Evolutionary conservation across 108 stramenopile genomes (phyloP).

Genomic region (Cyclotella choctawhatcheeana): DNA sequence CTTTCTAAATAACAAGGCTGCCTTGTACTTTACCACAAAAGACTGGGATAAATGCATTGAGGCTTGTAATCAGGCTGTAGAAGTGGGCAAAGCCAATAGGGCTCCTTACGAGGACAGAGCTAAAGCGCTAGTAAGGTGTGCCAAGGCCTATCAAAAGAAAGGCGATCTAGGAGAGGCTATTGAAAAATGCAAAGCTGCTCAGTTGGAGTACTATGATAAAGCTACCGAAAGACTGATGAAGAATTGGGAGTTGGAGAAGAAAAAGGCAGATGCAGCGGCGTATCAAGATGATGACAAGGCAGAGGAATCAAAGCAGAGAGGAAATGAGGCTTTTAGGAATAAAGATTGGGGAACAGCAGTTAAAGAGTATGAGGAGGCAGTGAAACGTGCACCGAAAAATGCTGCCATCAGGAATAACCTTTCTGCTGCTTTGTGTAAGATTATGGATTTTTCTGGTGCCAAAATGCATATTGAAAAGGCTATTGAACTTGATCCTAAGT

Average conservation of each 20-base stretch:
- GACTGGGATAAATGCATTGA: slow-evolving; percentile 90
- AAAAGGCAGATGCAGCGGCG: slow-evolving; percentile 84
- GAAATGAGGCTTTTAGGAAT: slow-evolving; percentile 93
- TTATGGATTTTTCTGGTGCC: slow-evolving; percentile 97
- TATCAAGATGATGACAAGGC: slow-evolving; percentile 97
- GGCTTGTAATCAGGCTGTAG: slow-evolving; percentile 88
- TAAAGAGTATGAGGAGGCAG: slow-evolving; percentile 93
- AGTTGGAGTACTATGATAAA: slow-evolving; percentile 87
- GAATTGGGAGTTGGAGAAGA: slow-evolving; percentile 93
- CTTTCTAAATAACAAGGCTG: slow-evolving; percentile 95
- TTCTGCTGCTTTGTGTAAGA: slow-evolving; percentile 94
- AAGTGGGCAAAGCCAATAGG: slow-evolving; percentile 87
- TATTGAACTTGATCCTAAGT: slow-evolving; percentile 95
- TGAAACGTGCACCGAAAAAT: slow-evolving; percentile 97
- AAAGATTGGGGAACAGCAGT: slow-evolving; percentile 90
- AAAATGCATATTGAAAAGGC: slow-evolving; percentile 94
- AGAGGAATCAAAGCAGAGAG: slow-evolving; percentile 96
- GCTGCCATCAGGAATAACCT: slow-evolving; percentile 98
- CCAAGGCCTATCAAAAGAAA: slow-evolving; percentile 93
- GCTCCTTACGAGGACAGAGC: slow-evolving; percentile 95
- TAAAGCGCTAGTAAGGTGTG: slow-evolving; percentile 92
- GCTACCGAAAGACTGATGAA: slow-evolving; percentile 94
- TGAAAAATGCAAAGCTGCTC: slow-evolving; percentile 86
- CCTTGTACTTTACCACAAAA: slow-evolving; percentile 94
- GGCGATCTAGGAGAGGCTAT: slow-evolving; percentile 91